Conservation (phyloP, 495 filamentous ascomycete genomes). For the Aspergillus leporis region DNA sequence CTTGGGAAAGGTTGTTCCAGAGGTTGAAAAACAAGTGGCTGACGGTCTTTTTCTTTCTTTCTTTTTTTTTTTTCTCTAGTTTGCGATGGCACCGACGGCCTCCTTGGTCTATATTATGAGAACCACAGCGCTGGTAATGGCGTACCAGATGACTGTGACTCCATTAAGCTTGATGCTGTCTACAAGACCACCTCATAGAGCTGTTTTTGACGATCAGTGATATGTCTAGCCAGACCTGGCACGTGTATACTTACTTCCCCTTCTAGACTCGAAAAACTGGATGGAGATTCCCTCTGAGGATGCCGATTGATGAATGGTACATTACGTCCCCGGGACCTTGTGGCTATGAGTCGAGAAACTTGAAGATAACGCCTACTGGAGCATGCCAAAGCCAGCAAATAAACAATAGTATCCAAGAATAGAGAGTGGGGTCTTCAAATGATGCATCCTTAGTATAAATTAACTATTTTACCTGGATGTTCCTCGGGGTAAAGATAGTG, state of each 20-base stretch:
- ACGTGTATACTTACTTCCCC: neutral
- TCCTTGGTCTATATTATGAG: neutral
- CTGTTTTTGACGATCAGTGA: neutral
- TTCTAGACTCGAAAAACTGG: neutral
- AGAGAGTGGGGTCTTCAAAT: neutral
- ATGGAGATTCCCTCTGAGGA: too few relatives aligned
- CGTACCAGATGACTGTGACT: neutral
- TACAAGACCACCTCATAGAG: neutral
- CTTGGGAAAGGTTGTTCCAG: neutral
- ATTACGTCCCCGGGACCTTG: too few relatives aligned
- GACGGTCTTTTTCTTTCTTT: neutral
- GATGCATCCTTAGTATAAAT: neutral
- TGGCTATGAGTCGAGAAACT: too few relatives aligned
- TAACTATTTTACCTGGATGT: neutral
- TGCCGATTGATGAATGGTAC: too few relatives aligned
- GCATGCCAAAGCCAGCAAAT: too few relatives aligned
- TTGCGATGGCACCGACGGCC: neutral
- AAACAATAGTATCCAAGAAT: too few relatives aligned
- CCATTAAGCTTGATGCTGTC: neutral
- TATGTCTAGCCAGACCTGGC: neutral
- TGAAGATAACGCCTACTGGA: too few relatives aligned
- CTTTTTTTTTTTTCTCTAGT: neutral
- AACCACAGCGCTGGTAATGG: neutral
- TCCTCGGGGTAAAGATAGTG: constrained; percentile 7
- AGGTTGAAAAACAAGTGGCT: neutral